Evolutionary conservation across 2,329 filamentous ascomycete species (phyloP).

Genomic region (Sclerotinia borealis): DNA sequence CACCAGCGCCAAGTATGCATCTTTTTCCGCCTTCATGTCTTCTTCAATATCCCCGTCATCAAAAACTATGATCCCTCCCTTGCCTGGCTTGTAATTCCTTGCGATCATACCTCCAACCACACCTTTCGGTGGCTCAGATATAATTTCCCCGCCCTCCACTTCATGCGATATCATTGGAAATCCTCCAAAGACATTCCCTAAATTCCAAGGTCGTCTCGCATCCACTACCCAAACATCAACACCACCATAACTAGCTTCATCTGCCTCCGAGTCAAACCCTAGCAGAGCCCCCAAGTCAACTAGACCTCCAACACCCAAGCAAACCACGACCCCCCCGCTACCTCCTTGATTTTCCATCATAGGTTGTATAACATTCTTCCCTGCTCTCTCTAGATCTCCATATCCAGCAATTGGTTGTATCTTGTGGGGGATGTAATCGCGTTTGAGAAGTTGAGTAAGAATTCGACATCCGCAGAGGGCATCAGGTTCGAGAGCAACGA

Average conservation of each 20-base stretch:
- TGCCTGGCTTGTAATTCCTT: conserved; percentile 66
- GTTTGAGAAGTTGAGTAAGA: conserved; percentile 84
- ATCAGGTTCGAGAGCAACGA: conserved; percentile 91
- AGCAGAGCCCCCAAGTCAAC: conserved; percentile 79
- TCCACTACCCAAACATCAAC: conserved; percentile 96
- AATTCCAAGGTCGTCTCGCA: conserved; percentile 86
- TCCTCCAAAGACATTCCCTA: conserved; percentile 87
- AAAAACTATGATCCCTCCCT: conserved; percentile 86
- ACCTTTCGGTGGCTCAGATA: conserved; percentile 51
- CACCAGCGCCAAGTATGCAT: conserved; percentile 77
- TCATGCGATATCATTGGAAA: conserved; percentile 44
- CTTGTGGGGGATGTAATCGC: conserved; percentile 96
- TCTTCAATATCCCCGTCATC: conserved; percentile 95
- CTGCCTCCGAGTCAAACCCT: conserved; percentile 63
- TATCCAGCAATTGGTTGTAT: conserved; percentile 94
- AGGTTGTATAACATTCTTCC: conserved; percentile 70
- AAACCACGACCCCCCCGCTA: conserved; percentile 82
- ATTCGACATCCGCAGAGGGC: conserved; percentile 94
- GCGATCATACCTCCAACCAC: conserved; percentile 68
- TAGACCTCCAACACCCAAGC: conserved; percentile 86
- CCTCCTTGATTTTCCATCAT: conserved; percentile 85
- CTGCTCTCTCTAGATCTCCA: conserved; percentile 76
- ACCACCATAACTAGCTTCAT: conserved; percentile 64
- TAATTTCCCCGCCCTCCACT: conserved; percentile 38
- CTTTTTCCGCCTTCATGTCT: conserved; percentile 65